Conservation (phyloP, 2,329 filamentous ascomycete species). For the Alternaria incomplexa region DNA sequence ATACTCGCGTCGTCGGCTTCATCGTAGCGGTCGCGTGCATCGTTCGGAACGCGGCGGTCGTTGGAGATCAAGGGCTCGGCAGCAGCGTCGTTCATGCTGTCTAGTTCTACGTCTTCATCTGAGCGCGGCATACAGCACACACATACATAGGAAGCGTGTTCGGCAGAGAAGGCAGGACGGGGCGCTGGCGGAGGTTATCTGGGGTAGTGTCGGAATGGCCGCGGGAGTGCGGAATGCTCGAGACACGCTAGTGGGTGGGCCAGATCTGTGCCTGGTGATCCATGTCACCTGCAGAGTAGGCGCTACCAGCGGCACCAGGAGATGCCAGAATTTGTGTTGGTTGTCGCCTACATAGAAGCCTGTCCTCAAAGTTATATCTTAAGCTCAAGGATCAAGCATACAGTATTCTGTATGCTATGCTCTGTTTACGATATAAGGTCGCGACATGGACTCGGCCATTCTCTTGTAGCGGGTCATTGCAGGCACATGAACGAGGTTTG, state of each 20-base stretch:
- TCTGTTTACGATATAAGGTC: neutral
- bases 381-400: neutral
- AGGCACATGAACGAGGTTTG: neutral
- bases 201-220: constrained; percentile 13
- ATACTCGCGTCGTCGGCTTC: constrained; percentile 14
- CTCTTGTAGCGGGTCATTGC: neutral
- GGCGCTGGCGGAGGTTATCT: constrained; percentile 1
- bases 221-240: constrained; percentile 15
- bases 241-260: constrained; percentile 11
- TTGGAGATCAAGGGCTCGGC: constrained; percentile 41
- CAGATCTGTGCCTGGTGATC: constrained; percentile 13
- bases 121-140: constrained; percentile 10
- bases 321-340: neutral
- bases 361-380: no score
- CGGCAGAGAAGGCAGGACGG: neutral
- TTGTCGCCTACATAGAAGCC: neutral
- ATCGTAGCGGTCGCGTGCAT: constrained; percentile 13
- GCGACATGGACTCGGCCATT: neutral
- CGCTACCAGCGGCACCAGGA: neutral
- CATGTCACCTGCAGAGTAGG: constrained; percentile 5
- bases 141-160: neutral
- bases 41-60: constrained; percentile 14
- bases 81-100: constrained; percentile 39
- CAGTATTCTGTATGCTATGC: neutral
- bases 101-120: constrained; percentile 28